phyloP scores from a whole-genome alignment of 2,329 filamentous ascomycete genomes.

The Colletotrichum tropicicola region DNA sequence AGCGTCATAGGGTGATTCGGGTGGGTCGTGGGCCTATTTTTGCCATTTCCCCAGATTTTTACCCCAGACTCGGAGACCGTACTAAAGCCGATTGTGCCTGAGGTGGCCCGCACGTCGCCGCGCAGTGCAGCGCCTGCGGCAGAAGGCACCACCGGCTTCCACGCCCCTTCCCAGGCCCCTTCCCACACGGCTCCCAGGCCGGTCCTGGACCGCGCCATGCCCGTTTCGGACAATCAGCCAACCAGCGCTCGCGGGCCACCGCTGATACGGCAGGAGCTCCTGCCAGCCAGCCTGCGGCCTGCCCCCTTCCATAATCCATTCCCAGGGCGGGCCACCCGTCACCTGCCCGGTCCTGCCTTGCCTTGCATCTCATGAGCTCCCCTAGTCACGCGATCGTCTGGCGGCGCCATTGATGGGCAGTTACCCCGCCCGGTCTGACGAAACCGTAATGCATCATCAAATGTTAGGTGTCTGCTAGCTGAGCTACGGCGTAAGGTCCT shows the following conservation, averaged over 20 bases:
- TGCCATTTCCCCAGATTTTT: slow-evolving; percentile 29
- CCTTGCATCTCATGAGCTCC: slow-evolving; percentile 8
- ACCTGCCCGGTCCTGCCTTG: neutral
- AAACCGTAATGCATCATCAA: slow-evolving; percentile 31
- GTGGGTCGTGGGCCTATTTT: neutral
- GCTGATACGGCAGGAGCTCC: too few relatives aligned
- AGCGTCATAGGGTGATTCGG: neutral
- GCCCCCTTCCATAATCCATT: too few relatives aligned
- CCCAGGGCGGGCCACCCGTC: slow-evolving; percentile 5
- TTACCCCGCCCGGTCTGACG: slow-evolving; percentile 32
- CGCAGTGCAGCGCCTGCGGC: too few relatives aligned
- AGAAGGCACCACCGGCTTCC: too few relatives aligned
- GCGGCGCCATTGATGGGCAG: slow-evolving; percentile 26
- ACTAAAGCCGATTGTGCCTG: slow-evolving; percentile 22
- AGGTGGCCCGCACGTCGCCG: neutral
- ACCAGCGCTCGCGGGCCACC: neutral
- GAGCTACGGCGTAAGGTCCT: neutral
- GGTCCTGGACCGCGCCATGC: slow-evolving; percentile 10
- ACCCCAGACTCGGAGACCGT: slow-evolving; percentile 29
- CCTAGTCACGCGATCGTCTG: slow-evolving; percentile 29
- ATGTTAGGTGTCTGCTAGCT: neutral
- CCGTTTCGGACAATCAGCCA: slow-evolving; percentile 24
- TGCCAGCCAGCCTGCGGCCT: too few relatives aligned
- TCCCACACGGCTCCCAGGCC: too few relatives aligned
- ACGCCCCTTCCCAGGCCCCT: too few relatives aligned